phyloP scores from a whole-genome alignment of 805 yeast genomes.

The Nakazawaea peltata region DNA sequence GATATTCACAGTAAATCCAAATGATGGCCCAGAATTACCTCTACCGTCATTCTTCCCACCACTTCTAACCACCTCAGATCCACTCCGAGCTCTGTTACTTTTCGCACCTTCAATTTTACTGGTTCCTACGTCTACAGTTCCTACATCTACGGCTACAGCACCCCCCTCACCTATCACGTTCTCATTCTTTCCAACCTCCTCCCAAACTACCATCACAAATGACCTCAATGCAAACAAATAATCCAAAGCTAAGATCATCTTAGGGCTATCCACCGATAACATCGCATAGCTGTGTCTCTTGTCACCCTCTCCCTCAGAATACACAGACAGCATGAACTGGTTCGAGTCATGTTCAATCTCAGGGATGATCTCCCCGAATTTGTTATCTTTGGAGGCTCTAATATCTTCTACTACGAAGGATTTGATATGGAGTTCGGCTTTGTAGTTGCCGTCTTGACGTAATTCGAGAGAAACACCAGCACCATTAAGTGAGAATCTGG shows the following conservation, averaged over 20 bases:
- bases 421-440: slow-evolving; percentile 53
- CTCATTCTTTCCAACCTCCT: slow-evolving; percentile 11
- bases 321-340: slow-evolving; percentile 59
- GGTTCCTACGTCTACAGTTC: neutral
- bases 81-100: too few species aligned
- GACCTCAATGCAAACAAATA: slow-evolving; percentile 69
- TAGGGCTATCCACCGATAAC: slow-evolving; percentile 72
- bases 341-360: slow-evolving; percentile 49
- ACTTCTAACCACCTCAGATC: slow-evolving; percentile 2
- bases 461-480: slow-evolving; percentile 43
- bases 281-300: slow-evolving; percentile 39
- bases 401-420: slow-evolving; percentile 77
- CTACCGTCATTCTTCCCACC: slow-evolving; percentile 9
- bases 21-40: slow-evolving; percentile 9
- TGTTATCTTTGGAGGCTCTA: slow-evolving; percentile 52
- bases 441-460: slow-evolving; percentile 45
- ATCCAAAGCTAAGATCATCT: slow-evolving; percentile 75
- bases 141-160: neutral
- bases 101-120: neutral
- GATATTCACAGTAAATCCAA: slow-evolving; percentile 59
- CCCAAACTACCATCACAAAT: slow-evolving; percentile 47
- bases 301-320: slow-evolving; percentile 31
- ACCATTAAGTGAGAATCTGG: slow-evolving; percentile 53
- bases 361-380: slow-evolving; percentile 78
- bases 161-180: too few species aligned